phyloP scores from a whole-genome alignment of 345 rosid genomes.

The Brassica nigra region DNA sequence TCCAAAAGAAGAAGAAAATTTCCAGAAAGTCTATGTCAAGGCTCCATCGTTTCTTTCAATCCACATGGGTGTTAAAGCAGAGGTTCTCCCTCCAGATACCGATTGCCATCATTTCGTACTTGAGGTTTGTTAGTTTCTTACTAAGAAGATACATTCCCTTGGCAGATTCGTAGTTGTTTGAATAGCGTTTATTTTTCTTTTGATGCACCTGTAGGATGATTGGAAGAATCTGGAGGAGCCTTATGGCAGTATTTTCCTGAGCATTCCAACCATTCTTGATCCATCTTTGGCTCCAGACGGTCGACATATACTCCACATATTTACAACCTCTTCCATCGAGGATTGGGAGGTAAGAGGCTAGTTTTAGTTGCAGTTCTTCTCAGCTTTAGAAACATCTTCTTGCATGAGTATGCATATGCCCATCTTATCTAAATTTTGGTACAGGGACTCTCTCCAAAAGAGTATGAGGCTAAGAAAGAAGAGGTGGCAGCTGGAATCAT shows the following conservation, averaged over 20 bases:
- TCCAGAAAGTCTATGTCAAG: slow-evolving; percentile 82
- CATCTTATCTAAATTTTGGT: slow-evolving; percentile 7
- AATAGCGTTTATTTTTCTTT: not conserved
- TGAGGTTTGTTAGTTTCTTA: slow-evolving; percentile 54
- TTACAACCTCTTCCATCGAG: slow-evolving; percentile 82
- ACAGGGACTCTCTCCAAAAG: slow-evolving; percentile 73
- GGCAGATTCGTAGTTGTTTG: not conserved
- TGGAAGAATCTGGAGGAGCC: slow-evolving; percentile 77
- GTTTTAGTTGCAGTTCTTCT: too few relatives aligned
- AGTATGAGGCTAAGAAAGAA: slow-evolving; percentile 81
- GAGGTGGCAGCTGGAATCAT: slow-evolving; percentile 62
- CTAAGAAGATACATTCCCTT: slow-evolving; percentile 17
- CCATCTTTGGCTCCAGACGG: slow-evolving; percentile 83
- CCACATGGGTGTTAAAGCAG: slow-evolving; percentile 92
- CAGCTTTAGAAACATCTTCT: too few relatives aligned
- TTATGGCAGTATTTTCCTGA: slow-evolving; percentile 92
- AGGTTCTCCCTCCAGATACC: slow-evolving; percentile 78
- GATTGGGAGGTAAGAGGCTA: slow-evolving; percentile 72
- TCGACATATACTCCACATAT: slow-evolving; percentile 84
- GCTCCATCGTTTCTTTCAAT: slow-evolving; percentile 99
- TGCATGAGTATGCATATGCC: not conserved
- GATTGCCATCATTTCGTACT: slow-evolving; percentile 97
- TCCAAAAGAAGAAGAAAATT: slow-evolving; percentile 87
- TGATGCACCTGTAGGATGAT: slow-evolving; percentile 49
- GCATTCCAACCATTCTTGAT: slow-evolving; percentile 95